Evolutionary conservation across 257 asterid genomes (phyloP), one percentile per base, ranked within the genome.

Genomic region (Fraxinus cuspidata): DNA sequence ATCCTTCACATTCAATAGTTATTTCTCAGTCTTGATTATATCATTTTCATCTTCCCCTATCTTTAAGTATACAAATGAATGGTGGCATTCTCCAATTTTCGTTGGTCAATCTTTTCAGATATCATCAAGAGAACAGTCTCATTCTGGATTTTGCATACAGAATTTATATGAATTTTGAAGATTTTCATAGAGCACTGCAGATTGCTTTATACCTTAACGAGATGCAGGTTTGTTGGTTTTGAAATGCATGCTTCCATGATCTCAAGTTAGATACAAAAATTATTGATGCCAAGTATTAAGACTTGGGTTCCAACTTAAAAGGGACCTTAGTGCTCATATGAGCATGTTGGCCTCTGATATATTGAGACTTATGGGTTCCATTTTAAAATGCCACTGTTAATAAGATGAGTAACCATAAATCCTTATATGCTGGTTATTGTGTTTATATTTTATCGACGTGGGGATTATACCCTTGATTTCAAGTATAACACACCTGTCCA

Each of bases 91-190:
- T 47, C 85, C 74, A 25, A 81, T 70, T 65, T 69, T 67, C 51
- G 2, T 7, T 69, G 72, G 34, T 80, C 40, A 76, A 37, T 77
- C 5, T 70, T 42, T 71, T 72, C 91, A 94, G 97, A 63, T 95
- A 93, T 89, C 96, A 93, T 78, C 93, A 95, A 38, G 97, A 42
- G 90, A 60, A 97, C 97, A 18, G 99, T 91, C 44, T 98, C 92
- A 84, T 83, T 78, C 76, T 72, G 85, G 78, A 97, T 92, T 81
- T 83, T 93, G 80, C 97, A 91, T 74, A 93, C 89, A 42, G 49
- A 42, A 93, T 95, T 44, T 95, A 95, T 83, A 85, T 92, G 96
- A 90, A 87, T 64, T 90, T 88, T 72, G 89, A 90, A 80, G 97
- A 95, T 84, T 89, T 84, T 84, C 90, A 96, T n/a, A 88, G 90